phyloP scores from a whole-genome alignment of 768 basidiomycete species.

The Boletus sp. region DNA sequence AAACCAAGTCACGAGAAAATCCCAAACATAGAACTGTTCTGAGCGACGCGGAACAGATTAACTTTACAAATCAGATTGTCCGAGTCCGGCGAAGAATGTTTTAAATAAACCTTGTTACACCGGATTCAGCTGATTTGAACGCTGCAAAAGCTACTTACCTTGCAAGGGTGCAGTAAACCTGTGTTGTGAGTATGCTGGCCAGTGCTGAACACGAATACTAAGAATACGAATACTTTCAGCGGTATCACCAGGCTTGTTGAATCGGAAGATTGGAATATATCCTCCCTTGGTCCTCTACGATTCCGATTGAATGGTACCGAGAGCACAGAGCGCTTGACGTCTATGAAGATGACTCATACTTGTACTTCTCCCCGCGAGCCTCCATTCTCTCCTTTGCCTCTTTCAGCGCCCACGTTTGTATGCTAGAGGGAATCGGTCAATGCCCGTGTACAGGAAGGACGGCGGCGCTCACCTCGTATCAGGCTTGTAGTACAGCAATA shows the following conservation, averaged over 20 bases:
- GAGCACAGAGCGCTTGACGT: constrained; percentile 2
- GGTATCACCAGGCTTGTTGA: neutral
- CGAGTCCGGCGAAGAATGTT: neutral
- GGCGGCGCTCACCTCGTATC: constrained; percentile 72
- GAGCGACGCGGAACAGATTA: neutral
- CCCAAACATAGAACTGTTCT: neutral
- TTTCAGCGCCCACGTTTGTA: constrained; percentile 88
- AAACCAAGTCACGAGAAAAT: too few species aligned
- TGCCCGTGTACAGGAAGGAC: neutral
- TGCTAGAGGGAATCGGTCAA: constrained; percentile 43
- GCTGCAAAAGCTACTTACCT: neutral
- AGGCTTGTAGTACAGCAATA: constrained; percentile 88
- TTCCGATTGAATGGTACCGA: constrained; percentile 3
- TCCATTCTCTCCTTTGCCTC: constrained; percentile 92
- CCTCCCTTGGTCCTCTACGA: neutral
- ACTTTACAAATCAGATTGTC: neutral
- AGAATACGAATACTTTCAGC: too few species aligned
- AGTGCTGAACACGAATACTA: neutral
- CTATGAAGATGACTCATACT: constrained; percentile 64
- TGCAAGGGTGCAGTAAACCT: neutral
- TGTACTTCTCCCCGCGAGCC: constrained; percentile 85
- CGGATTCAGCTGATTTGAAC: neutral
- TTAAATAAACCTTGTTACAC: neutral
- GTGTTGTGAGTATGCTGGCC: neutral
- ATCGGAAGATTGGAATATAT: neutral